Conservation (phyloP, 768 basidiomycete species). For the Favolaschia claudopus region DNA sequence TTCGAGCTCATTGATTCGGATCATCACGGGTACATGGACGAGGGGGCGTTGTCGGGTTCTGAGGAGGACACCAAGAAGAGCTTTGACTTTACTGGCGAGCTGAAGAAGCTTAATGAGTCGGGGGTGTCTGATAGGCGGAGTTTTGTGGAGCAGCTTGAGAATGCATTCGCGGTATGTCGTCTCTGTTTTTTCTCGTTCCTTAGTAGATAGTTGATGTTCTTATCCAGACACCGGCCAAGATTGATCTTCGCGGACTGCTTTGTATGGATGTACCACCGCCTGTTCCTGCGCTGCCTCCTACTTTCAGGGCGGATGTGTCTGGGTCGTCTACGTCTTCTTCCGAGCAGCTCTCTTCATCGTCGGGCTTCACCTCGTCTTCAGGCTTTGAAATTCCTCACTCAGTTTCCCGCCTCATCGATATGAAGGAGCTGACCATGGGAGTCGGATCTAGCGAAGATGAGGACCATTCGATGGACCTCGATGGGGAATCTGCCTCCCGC, state of each 20-base stretch:
- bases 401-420: slow-evolving; percentile 33
- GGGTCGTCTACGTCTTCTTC: slow-evolving; percentile 11
- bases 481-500: slow-evolving; percentile 35
- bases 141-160: slow-evolving; percentile 85
- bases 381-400: slow-evolving; percentile 22
- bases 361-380: too few species aligned
- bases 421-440: slow-evolving; percentile 38
- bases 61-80: slow-evolving; percentile 79
- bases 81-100: slow-evolving; percentile 86
- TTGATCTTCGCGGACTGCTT: slow-evolving; percentile 58
- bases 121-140: slow-evolving; percentile 73
- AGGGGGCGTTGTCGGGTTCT: slow-evolving; percentile 44
- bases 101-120: slow-evolving; percentile 72
- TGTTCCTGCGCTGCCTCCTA: slow-evolving; percentile 56
- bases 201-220: not conserved
- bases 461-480: slow-evolving; percentile 28
- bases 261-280: slow-evolving; percentile 53
- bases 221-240: slow-evolving; percentile 73
- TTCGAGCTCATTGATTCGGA: slow-evolving; percentile 54
- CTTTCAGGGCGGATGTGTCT: slow-evolving; percentile 22
- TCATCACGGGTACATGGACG: slow-evolving; percentile 49
- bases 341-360: slow-evolving; percentile 15
- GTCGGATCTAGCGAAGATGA: slow-evolving; percentile 30
- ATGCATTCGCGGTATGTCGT: slow-evolving; percentile 26
- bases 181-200: not conserved